A percentile compares a stretch with the other conserved stretches of the same genome.
phyloP scores from a whole-genome alignment of 2,329 filamentous ascomycete genomes.

The Diplodia mutila region DNA sequence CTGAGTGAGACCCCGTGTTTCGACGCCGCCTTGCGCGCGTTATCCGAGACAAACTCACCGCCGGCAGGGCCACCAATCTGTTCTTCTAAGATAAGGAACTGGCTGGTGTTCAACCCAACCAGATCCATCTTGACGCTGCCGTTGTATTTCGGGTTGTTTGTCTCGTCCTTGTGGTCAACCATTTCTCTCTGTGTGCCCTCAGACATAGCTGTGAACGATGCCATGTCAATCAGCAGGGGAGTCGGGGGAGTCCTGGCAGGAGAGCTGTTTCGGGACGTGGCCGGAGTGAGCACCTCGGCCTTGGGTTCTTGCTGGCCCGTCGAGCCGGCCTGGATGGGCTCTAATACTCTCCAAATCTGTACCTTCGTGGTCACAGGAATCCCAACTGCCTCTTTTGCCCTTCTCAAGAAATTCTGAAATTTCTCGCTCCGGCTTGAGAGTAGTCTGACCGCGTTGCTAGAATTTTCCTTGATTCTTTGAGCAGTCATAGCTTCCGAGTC shows the following conservation, averaged over 20 bases:
- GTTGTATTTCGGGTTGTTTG: constrained; percentile 75
- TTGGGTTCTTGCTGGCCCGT: constrained; percentile 31
- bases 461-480: constrained; percentile 63
- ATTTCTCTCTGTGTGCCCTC: constrained; percentile 68
- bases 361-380: constrained; percentile 75
- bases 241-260: constrained; percentile 50
- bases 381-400: constrained; percentile 69
- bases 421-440: constrained; percentile 71
- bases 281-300: constrained; percentile 49
- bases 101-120: constrained; percentile 70
- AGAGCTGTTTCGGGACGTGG: constrained; percentile 49
- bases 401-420: constrained; percentile 75
- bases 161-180: constrained; percentile 68
- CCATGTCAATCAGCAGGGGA: constrained; percentile 64
- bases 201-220: constrained; percentile 65
- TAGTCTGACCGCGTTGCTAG: constrained; percentile 65
- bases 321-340: constrained; percentile 46
- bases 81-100: constrained; percentile 84
- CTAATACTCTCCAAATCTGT: constrained; percentile 71
- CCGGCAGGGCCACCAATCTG: constrained; percentile 59
- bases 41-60: constrained; percentile 61
- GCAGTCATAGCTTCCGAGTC: constrained; percentile 57
- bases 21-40: constrained; percentile 46
- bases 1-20: constrained; percentile 54
- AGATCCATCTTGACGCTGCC: constrained; percentile 68